Base-by-base conservation (phyloP, 2,329 filamentous ascomycete genomes). In the Aureobasidium sp. region DNA sequence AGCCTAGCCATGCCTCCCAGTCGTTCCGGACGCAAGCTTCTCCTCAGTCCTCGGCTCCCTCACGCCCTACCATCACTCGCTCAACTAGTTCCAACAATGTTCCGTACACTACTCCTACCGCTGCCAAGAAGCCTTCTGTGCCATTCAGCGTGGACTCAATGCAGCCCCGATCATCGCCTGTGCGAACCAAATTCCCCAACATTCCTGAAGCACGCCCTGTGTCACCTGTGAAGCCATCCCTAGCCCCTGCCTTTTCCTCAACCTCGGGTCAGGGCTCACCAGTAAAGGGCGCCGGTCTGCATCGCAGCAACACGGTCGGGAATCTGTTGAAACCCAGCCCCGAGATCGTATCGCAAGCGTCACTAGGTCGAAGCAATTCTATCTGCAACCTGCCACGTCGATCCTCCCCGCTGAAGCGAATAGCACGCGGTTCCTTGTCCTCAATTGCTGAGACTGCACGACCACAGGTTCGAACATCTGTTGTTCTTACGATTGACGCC, bases 271-370 rank as follows among this genome's bases (percentile, higher is more conserved):
- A 43, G 3, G 15, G 26, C 34, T 50, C 44, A 3, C 46, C 57
- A 13, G 8, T 24, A 2, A 51, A 43, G 36, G 26, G 17, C n/a
- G 3, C 26, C 53, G 68, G 65, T 7, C 67, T 81, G 15, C 76
- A 76, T 60, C 70, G 79, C 59, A 80, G 77, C 68, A 80, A 79
- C 60, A 81, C 78, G 34, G 75, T 75, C 59, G 77, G 76, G 5
- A 66, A 62, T 9, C 46, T 57, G 2, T 29, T 65, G n/a, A 66
- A 69, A 51, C 63, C 69, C 20, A 59, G 48, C 29, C 46, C 57
- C 20, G 43, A 61, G 55, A 65, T 65, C 27, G 63, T 62, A 51
- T 63, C 65, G 13, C 66, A 69, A 27, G 56, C 64, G 32, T 53
- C 65, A 5, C 59, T 71, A 5, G 66, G 51, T 59, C 65, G 69